Base-by-base conservation (phyloP, 257 asterid genomes). In the Gentiana straminea region DNA sequence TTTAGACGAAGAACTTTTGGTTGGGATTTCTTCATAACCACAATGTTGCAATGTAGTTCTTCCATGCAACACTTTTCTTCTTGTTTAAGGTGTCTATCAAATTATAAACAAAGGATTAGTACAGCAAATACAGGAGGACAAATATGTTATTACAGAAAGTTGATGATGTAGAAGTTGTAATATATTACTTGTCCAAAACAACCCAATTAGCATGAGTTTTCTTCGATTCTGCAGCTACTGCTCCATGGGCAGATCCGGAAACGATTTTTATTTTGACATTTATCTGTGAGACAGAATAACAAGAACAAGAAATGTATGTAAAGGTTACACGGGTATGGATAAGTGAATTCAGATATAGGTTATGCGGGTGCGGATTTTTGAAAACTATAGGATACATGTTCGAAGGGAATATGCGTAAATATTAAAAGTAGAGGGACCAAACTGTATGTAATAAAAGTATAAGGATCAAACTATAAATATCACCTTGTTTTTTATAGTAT, bases 11-110 rank as follows among this genome's bases (percentile, higher is more conserved):
- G 94, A 68, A 92, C 94, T 67, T 92, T 92, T 2, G 99, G 81
- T 60, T 92, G 95, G 54, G 97, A 83, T 13, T 75, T 79, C 70
- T 92, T 89, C 97, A 92, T 89, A 45, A 84, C 83, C 5, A 86
- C 99, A n/a, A 92, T 80, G 77, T 92, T 88, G 84, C 97, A 92
- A 35, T 83, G 97, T 47, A 92, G 75, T 70, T 88, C 95, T 61
- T 89, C 97, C 97, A 92, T 81, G 76, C 99, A 88, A 4, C 79
- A 74, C 12, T 84, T 92, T 57, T 75, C 81, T 78, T 92, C 99
- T 0, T 80, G 84, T 60, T 82, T 92, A 51, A 92, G 97, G 32
- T 85, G 94, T 60, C 99, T 92, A 78, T 55, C 76, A 62, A 32
- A 64, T 60, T 60, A 58, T 24, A 44, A n/a, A 62, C 5, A 50